These are phyloP conservation scores for Monosporozyma unispora DNA, from an alignment of 805 yeast genomes.

Conservation along the genomic window DNA sequence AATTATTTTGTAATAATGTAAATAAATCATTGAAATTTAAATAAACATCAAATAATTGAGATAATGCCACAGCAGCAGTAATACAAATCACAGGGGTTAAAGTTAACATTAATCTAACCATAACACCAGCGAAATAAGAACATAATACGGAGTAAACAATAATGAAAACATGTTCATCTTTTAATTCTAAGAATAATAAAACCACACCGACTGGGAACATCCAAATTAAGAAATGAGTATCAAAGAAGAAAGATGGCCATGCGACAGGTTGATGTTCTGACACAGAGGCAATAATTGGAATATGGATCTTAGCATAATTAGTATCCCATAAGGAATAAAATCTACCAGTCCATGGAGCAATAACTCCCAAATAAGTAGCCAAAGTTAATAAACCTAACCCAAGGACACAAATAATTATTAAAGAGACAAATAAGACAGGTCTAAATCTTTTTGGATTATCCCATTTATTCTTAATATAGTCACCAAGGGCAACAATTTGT, in stretches of 20 bases:
- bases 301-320: conserved; percentile 92
- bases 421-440: conserved; percentile 53
- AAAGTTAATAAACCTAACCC: conserved; percentile 67
- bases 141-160: conserved; percentile 88
- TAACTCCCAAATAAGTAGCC: conserved; percentile 82
- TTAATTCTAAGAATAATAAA: conserved; percentile 78
- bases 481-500: conserved; percentile 82
- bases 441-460: conserved; percentile 60
- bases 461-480: conserved; percentile 66
- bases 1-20: conserved; percentile 1
- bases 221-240: conserved; percentile 89
- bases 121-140: conserved; percentile 96
- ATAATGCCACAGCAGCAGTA: conserved; percentile 79
- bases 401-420: conserved; percentile 43
- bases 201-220: conserved; percentile 97
- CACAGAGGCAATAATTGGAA: conserved; percentile 97
- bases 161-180: conserved; percentile 87
- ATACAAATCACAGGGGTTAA: conserved; percentile 95
- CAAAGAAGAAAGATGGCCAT: conserved; percentile 97
- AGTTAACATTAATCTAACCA: conserved; percentile 96
- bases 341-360: conserved; percentile 99
- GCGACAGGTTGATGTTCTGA: conserved; percentile 99
- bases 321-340: conserved; percentile 98
- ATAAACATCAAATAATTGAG: conserved; percentile 76
- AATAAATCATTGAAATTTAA: conserved; percentile 41